Percentiles rank a stretch among this genome's conserved stretches.
These are phyloP conservation scores for Aureobasidium sp. DNA, from an alignment of 2,329 filamentous ascomycete genomes.

Conservation along the genomic window DNA sequence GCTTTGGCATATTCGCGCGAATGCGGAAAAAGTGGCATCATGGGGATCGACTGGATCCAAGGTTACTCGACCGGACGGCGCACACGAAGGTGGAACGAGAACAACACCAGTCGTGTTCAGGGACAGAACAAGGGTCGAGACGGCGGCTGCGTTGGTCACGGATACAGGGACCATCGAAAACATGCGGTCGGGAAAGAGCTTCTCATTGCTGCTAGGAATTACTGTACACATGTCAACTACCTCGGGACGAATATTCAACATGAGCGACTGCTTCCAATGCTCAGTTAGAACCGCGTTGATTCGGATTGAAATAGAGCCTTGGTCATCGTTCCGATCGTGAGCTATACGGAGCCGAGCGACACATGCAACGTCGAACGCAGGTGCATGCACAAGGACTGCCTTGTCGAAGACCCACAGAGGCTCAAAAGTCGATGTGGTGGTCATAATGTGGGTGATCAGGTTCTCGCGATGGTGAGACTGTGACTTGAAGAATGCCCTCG, in stretches of 20 bases:
- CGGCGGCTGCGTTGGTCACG: conserved; percentile 4
- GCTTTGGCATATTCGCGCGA: background rate
- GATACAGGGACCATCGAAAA: conserved; percentile 2
- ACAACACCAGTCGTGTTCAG: background rate
- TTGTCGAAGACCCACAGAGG: conserved; percentile 4
- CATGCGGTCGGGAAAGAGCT: conserved; percentile 1
- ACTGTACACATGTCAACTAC: conserved; percentile 11
- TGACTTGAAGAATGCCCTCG: background rate
- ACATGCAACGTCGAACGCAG: conserved; percentile 1
- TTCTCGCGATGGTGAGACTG: background rate
- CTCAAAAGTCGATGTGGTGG: background rate
- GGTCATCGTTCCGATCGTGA: background rate
- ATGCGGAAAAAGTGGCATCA: background rate
- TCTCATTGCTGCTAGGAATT: background rate
- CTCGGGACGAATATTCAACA: background rate
- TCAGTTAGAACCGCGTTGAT: background rate
- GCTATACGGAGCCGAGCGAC: conserved; percentile 1
- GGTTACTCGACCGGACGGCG: background rate
- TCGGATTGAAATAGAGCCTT: background rate
- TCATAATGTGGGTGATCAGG: background rate
- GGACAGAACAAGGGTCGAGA: background rate
- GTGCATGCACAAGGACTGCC: conserved; percentile 3
- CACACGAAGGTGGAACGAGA: background rate
- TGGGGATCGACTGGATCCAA: background rate
- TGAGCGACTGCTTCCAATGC: background rate